phyloP scores from a whole-genome alignment of 495 filamentous ascomycete species.

The Lophiostoma macrostomum region DNA sequence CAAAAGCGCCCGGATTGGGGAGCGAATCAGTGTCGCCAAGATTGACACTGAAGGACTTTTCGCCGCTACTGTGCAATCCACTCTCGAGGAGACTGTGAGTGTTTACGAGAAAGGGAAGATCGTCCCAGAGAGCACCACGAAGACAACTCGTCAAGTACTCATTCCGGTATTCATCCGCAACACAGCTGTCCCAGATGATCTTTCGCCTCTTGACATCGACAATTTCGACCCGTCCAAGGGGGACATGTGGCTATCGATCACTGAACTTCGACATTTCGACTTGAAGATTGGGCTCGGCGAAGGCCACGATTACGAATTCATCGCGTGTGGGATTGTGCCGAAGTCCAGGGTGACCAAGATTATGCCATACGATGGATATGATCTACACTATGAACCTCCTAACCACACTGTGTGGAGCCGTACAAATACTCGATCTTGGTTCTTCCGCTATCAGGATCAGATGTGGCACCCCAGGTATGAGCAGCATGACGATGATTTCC shows the following conservation, averaged over 20 bases:
- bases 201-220: not conserved
- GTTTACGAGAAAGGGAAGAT: too few relatives aligned
- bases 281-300: not conserved
- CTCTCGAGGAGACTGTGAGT: not conserved
- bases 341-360: not conserved
- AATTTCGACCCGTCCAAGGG: not conserved
- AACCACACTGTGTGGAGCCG: too few relatives aligned
- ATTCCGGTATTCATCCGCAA: slow-evolving; percentile 1
- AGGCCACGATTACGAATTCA: slow-evolving; percentile 8
- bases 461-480: too few relatives aligned
- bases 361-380: slow-evolving; percentile 8
- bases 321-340: slow-evolving; percentile 1
- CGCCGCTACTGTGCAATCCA: not conserved
- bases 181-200: not conserved
- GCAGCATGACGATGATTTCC: too few relatives aligned
- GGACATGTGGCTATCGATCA: slow-evolving; percentile 12
- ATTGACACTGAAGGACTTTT: slow-evolving; percentile 1
- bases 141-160: not conserved
- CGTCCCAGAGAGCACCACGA: too few relatives aligned
- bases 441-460: too few relatives aligned
- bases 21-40: not conserved
- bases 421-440: too few relatives aligned
- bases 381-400: too few relatives aligned
- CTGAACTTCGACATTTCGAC: not conserved
- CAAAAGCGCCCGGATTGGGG: not conserved